A percentile compares a stretch with the other conserved stretches of the same genome.
Evolutionary conservation across 129 eudicot genomes (phyloP).

Genomic region (Escallonia herrerae): DNA sequence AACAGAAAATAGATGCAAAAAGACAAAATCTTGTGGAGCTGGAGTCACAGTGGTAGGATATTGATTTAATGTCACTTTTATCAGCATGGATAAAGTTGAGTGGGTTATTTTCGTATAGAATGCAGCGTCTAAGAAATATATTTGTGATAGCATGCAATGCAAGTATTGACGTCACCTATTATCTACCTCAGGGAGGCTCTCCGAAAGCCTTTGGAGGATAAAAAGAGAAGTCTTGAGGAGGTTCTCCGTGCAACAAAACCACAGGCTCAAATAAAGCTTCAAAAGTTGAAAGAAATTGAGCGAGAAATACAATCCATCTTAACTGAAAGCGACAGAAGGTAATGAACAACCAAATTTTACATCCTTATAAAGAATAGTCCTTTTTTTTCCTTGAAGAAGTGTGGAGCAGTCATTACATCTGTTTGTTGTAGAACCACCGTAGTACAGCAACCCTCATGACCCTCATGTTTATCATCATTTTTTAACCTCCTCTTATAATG

Average conservation of each 20-base stretch:
- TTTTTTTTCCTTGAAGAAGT: neutral
- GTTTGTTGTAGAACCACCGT: neutral
- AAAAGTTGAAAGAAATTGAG: conserved; percentile 37
- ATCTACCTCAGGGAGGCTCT: conserved; percentile 37
- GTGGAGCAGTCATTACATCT: neutral
- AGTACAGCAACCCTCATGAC: neutral
- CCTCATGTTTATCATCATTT: neutral
- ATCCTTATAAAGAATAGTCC: neutral
- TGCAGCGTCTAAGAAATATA: neutral
- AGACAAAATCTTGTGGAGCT: conserved; percentile 34
- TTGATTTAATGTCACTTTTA: neutral
- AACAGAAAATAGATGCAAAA: conserved; percentile 36
- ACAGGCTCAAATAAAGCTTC: conserved; percentile 37
- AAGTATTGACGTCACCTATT: conserved; percentile 1
- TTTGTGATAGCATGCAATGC: neutral
- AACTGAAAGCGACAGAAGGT: conserved; percentile 58
- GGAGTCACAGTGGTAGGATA: conserved; percentile 52
- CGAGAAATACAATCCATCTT: conserved; percentile 32
- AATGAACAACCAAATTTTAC: conserved; percentile 1
- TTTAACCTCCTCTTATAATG: neutral
- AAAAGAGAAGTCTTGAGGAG: conserved; percentile 41
- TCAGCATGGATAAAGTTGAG: neutral
- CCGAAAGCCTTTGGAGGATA: conserved; percentile 44
- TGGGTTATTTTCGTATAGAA: neutral
- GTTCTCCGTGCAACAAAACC: conserved; percentile 33